These are phyloP conservation scores for Kluyveromyces wickerhamii DNA, from an alignment of 805 yeast species.

Conservation along the genomic window DNA sequence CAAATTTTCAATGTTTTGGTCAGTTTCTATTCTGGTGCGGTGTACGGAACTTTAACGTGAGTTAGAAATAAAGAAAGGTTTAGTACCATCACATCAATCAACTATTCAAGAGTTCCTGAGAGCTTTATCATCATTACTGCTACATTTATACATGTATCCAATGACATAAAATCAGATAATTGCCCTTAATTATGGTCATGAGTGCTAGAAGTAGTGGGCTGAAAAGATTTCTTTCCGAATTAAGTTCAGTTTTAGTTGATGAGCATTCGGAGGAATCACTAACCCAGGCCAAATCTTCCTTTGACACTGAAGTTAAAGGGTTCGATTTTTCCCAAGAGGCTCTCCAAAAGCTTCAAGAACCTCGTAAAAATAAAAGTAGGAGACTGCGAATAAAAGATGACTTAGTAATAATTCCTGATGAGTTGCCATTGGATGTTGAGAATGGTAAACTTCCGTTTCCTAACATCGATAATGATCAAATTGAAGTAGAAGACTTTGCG, in stretches of 20 bases:
- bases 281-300: not conserved
- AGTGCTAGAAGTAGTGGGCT: not conserved
- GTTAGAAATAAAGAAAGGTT: too few relatives aligned
- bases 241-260: conserved; percentile 1
- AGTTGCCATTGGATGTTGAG: not conserved
- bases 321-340: not conserved
- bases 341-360: not conserved
- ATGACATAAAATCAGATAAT: too few relatives aligned
- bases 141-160: too few relatives aligned
- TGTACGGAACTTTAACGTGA: too few relatives aligned
- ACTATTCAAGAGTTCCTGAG: too few relatives aligned
- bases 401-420: not conserved
- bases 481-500: too few relatives aligned
- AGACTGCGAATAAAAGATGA: conserved; percentile 2
- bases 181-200: too few relatives aligned
- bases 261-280: not conserved
- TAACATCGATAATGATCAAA: too few relatives aligned
- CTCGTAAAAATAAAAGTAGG: not conserved
- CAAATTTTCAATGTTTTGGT: conserved; percentile 6
- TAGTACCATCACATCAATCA: too few relatives aligned
- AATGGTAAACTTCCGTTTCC: too few relatives aligned
- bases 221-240: conserved; percentile 3
- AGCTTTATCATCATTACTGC: too few relatives aligned
- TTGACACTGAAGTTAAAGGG: not conserved
- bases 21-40: not conserved